Evolutionary conservation across 495 filamentous ascomycete species (phyloP), one percentile per base, ranked within the genome.

Genomic region (Xylaria cubensis): DNA sequence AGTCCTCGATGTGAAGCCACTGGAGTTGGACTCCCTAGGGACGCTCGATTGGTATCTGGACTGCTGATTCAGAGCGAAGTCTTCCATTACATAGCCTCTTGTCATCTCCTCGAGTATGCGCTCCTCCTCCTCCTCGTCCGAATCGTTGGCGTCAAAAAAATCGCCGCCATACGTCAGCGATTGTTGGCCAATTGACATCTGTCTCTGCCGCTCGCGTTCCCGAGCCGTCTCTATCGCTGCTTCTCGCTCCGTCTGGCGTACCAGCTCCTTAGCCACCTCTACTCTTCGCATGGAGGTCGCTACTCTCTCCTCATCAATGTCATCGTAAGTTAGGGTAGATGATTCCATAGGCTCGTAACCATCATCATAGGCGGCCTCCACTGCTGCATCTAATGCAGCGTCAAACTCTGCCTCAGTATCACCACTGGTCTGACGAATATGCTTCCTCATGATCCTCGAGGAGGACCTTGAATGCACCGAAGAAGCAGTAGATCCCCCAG

Each of bases 331-430:
- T 29, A 81, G 78, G 44, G 80, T 79, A 41, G 82, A 80, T 17
- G 83, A 84, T 64, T 88, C 87, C 76, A 88, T 92, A 7, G 93
- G 92, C 75, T 97, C 95, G 75, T 93, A 92, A 7, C 93, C 94
- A 74, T 98, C 94, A 79, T 97, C 93, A 79, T 98, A 98, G 26
- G 96, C 96, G 50, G 95, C 95, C 79, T 98, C 96, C 12, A 98
- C 93, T 15, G 97, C 97, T 3, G 94, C 96, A 84, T 99, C 96
- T 42, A 98, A 84, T 39, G 97, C 97, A 42, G 95, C 94, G 82
- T 97, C 94, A 77, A 98, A 98, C 76, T 97, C 95, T 24, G 95
- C 93, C 76, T 97, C 94, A 0, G 94, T 97, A 34, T 88, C 90
- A 29, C 90, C 90, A 76, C 92, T 97, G 4, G 90, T 78, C 26